A percentile compares a stretch with the other conserved stretches of the same genome.
phyloP scores from a whole-genome alignment of 1,139 yeast genomes.

The Komagataea norvegica region DNA sequence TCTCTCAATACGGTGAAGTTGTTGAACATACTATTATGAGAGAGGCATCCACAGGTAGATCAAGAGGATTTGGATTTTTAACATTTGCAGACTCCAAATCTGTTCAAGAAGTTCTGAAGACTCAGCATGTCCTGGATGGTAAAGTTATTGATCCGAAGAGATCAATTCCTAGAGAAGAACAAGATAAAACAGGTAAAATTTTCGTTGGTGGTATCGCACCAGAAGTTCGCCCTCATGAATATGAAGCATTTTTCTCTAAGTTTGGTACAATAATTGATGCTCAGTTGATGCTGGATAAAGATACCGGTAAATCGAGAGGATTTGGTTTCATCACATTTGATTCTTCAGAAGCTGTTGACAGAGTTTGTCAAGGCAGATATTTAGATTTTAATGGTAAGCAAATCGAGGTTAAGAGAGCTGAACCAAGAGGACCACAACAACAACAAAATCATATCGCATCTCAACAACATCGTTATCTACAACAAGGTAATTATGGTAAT shows the following conservation, averaged over 20 bases:
- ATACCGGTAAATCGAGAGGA: constrained; percentile 96
- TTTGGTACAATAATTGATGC: constrained; percentile 96
- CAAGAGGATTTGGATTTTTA: constrained; percentile 94
- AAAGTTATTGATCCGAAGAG: constrained; percentile 97
- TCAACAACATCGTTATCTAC: constrained; percentile 28
- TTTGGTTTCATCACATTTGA: constrained; percentile 97
- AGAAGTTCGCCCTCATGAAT: constrained; percentile 89
- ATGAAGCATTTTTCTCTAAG: constrained; percentile 80
- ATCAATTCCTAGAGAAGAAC: constrained; percentile 97
- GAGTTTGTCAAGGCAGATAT: constrained; percentile 79
- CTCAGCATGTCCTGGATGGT: constrained; percentile 91
- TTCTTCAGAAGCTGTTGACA: constrained; percentile 91
- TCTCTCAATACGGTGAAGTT: constrained; percentile 87
- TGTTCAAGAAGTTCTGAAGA: constrained; percentile 82
- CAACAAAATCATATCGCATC: constrained; percentile 36
- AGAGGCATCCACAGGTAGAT: constrained; percentile 82
- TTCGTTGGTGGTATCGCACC: constrained; percentile 98
- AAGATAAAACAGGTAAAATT: constrained; percentile 94
- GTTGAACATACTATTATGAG: constrained; percentile 92
- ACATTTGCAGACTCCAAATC: constrained; percentile 80
- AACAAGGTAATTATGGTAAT: constrained; percentile 16
- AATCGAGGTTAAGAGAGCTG: constrained; percentile 98
- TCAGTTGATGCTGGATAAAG: constrained; percentile 96
- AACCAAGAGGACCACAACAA: constrained; percentile 70
- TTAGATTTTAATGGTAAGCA: constrained; percentile 82